Conservation (phyloP, 495 filamentous ascomycete species). For the Beverwykella pulmonaria region DNA sequence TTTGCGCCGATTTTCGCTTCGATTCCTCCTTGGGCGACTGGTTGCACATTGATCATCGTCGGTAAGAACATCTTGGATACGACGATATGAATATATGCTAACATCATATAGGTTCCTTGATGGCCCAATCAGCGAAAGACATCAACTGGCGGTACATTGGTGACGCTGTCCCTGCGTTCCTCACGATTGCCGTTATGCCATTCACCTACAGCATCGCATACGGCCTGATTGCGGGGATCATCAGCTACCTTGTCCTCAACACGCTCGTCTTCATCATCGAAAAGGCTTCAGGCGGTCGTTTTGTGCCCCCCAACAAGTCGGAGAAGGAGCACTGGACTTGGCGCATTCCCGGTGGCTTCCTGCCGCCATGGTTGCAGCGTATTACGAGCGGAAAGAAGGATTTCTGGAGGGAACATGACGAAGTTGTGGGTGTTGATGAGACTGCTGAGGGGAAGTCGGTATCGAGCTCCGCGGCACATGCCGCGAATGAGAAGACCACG, state of each 20-base stretch:
- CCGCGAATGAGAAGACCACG: conserved; percentile 6
- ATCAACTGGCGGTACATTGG: conserved; percentile 85
- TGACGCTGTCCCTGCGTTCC: conserved; percentile 77
- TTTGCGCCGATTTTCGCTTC: conserved; percentile 85
- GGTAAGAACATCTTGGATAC: conserved; percentile 1
- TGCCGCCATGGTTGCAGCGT: conserved; percentile 69
- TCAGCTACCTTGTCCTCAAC: conserved; percentile 73
- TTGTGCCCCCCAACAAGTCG: conserved; percentile 71
- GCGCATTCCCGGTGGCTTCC: conserved; percentile 65
- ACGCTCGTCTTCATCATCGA: conserved; percentile 64
- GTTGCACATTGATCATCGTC: conserved; percentile 78
- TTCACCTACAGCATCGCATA: conserved; percentile 83
- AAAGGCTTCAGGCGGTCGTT: conserved; percentile 63
- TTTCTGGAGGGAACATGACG: conserved; percentile 56
- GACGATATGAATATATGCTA: background rate
- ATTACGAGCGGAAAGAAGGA: conserved; percentile 64
- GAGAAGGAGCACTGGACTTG: conserved; percentile 76
- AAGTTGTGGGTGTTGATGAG: conserved; percentile 12
- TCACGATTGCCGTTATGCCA: conserved; percentile 82
- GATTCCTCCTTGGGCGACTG: conserved; percentile 82
- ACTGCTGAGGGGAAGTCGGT: conserved; percentile 1
- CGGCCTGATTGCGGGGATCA: conserved; percentile 76
- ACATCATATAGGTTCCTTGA: conserved; percentile 62
- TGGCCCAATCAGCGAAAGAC: conserved; percentile 71
- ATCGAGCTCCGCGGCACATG: background rate